Evolutionary conservation across 768 basidiomycete species (phyloP).

Genomic region (Mycena sanguinolenta): DNA sequence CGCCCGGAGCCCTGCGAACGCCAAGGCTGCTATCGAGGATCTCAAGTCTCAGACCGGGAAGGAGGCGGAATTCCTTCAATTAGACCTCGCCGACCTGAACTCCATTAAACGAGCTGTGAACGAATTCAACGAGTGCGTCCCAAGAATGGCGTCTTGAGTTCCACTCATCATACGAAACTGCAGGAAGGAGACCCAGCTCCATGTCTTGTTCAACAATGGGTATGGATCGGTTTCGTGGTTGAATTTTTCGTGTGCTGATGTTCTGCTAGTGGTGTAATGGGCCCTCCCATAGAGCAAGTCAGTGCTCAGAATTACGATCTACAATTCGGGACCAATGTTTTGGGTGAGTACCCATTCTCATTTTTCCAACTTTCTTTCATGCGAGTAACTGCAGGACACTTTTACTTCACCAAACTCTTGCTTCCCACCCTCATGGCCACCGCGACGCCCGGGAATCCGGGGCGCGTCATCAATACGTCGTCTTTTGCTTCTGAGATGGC

Average conservation of each 20-base stretch:
- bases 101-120: not conserved
- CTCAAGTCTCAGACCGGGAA: no score
- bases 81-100: not conserved
- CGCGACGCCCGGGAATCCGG: not conserved
- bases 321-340: not conserved
- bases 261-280: no score
- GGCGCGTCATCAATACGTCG: not conserved
- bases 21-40: no score
- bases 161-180: not conserved
- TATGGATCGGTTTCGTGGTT: not conserved
- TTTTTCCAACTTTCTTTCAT: not conserved
- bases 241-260: no score
- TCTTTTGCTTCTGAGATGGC: not conserved
- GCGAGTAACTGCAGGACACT: not conserved
- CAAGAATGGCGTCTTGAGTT: no score
- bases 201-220: slow-evolving; percentile 3
- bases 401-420: not conserved
- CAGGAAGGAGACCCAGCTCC: not conserved
- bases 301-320: not conserved
- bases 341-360: not conserved
- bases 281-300: not conserved
- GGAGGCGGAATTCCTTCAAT: not conserved
- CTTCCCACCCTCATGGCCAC: not conserved
- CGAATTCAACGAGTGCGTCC: not conserved
- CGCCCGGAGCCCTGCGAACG: no score